Percentiles rank a stretch among this genome's conserved stretches.
Conservation (phyloP, 2,329 filamentous ascomycete species). For the Diaporthe sp. region DNA sequence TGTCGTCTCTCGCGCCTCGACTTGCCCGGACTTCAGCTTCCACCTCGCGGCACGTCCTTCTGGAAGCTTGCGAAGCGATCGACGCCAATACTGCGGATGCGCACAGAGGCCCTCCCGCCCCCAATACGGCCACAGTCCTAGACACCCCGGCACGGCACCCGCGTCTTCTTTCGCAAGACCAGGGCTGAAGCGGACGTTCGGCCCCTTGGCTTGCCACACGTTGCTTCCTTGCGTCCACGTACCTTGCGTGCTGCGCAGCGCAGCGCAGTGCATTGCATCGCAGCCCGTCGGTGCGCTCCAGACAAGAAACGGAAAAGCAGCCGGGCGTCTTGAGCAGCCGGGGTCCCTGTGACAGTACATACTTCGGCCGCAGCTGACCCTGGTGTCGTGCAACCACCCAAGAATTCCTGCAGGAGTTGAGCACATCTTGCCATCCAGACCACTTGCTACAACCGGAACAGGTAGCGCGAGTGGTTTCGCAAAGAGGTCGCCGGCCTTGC, state of each 20-base stretch:
- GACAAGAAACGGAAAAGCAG: constrained; percentile 30
- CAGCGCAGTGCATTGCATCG: constrained; percentile 7
- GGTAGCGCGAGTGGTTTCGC: constrained; percentile 36
- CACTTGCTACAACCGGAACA: constrained; percentile 32
- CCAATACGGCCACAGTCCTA: constrained; percentile 34
- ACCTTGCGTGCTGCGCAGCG: constrained; percentile 24
- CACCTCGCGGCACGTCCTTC: constrained; percentile 28
- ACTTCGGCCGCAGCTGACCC: constrained; percentile 42
- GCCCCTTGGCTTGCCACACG: constrained; percentile 36
- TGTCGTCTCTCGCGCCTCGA: constrained; percentile 33
- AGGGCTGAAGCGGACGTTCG: constrained; percentile 21
- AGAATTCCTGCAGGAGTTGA: constrained; percentile 42
- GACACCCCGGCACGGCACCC: constrained; percentile 27
- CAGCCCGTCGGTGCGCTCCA: constrained; percentile 27
- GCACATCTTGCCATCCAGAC: constrained; percentile 30
- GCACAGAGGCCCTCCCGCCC: constrained; percentile 32
- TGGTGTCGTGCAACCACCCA: constrained; percentile 42
- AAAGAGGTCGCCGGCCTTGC: constrained; percentile 40
- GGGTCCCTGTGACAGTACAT: constrained; percentile 37
- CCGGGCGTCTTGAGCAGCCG: constrained; percentile 28
- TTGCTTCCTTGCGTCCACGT: constrained; percentile 23
- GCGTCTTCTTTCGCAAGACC: constrained; percentile 24
- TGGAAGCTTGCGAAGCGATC: constrained; percentile 32
- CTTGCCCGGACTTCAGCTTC: constrained; percentile 29
- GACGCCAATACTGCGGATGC: constrained; percentile 33